Conservation (phyloP, 129 eudicot genomes). For the Daucus carota region DNA sequence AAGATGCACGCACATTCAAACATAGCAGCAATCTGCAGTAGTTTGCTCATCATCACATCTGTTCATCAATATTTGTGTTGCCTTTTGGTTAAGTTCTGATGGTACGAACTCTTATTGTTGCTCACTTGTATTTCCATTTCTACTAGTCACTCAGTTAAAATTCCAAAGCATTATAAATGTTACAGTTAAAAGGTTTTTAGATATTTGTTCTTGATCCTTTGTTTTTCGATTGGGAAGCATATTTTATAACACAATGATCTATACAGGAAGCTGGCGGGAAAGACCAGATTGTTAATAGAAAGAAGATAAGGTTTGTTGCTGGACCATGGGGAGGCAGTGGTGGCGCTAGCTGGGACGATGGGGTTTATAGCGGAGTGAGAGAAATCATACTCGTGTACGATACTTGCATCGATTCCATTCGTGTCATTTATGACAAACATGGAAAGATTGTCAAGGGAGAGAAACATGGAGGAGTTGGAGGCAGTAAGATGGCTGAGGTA, state of each 20-base stretch:
- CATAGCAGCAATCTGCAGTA: neutral
- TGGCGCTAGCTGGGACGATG: conserved; percentile 53
- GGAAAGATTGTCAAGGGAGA: conserved; percentile 35
- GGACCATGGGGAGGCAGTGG: conserved; percentile 76
- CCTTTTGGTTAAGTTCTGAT: conserved; percentile 14
- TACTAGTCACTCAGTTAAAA: neutral
- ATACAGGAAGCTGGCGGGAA: conserved; percentile 20
- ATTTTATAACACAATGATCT: neutral
- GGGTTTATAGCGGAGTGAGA: conserved; percentile 43
- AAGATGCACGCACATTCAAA: neutral
- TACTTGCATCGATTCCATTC: conserved; percentile 60
- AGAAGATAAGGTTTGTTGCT: conserved; percentile 19
- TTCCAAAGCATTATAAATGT: too few relatives aligned
- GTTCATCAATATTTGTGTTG: neutral
- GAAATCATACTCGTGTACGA: conserved; percentile 48
- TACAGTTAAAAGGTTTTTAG: neutral
- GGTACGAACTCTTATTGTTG: conserved; percentile 22
- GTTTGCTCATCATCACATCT: neutral
- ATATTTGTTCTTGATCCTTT: neutral
- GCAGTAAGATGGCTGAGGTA: conserved; percentile 40
- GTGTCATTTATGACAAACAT: conserved; percentile 47
- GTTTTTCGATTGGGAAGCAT: neutral
- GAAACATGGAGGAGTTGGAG: conserved; percentile 68
- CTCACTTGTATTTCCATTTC: neutral
- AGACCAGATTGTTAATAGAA: conserved; percentile 15